Evolutionary conservation across 768 basidiomycete genomes (phyloP).

Genomic region (Termitomyces heimii): DNA sequence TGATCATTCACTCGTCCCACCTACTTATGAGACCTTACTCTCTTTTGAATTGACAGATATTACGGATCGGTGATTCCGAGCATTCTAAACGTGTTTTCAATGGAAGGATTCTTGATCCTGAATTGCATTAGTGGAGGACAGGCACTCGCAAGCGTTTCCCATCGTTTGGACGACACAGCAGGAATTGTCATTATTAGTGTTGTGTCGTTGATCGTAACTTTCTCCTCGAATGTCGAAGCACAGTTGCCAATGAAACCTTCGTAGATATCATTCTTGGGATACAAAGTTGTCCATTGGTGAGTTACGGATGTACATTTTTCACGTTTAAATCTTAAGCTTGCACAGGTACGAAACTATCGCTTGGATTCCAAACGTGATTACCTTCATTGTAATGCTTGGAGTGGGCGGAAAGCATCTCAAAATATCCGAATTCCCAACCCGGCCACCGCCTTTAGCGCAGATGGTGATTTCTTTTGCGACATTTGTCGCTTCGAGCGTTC

Average conservation of each 20-base stretch:
- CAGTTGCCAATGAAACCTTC: neutral
- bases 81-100: constrained; percentile 50
- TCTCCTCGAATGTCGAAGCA: neutral
- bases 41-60: constrained; percentile 30
- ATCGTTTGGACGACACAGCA: constrained; percentile 26
- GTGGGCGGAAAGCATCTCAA: constrained; percentile 49
- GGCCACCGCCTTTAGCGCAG: constrained; percentile 22
- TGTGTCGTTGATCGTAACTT: constrained; percentile 27
- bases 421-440: constrained; percentile 5
- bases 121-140: constrained; percentile 69
- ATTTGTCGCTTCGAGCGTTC: constrained; percentile 30
- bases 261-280: constrained; percentile 58
- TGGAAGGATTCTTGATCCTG: constrained; percentile 61
- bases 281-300: constrained; percentile 57
- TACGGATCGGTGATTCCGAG: constrained; percentile 49
- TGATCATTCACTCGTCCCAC: constrained; percentile 5
- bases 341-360: constrained; percentile 47
- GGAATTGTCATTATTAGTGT: constrained; percentile 36
- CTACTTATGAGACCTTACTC: neutral
- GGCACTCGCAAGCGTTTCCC: constrained; percentile 49
- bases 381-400: constrained; percentile 59
- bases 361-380: constrained; percentile 64
- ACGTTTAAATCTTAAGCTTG: neutral
- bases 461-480: constrained; percentile 29
- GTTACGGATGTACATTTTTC: neutral